These are phyloP conservation scores for Picea glauca DNA, from an alignment of 75 land plant species.

Conservation along the genomic window DNA sequence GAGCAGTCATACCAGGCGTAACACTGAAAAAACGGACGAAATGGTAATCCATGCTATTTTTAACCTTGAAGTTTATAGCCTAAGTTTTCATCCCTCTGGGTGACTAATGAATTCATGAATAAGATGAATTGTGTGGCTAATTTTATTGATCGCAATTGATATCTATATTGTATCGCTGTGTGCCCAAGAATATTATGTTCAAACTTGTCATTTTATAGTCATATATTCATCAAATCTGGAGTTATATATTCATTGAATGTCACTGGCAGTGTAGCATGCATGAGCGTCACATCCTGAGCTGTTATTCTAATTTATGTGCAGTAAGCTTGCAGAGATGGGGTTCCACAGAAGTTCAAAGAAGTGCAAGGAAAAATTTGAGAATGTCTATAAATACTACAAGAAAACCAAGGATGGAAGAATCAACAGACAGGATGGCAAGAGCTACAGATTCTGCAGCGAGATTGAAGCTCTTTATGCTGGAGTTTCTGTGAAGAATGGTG, in stretches of 20 bases:
- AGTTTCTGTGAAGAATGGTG: not conserved
- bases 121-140: too few species aligned
- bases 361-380: constrained; percentile 44
- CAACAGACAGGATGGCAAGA: constrained; percentile 22
- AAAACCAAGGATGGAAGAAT: constrained; percentile 36
- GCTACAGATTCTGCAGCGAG: constrained; percentile 21
- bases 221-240: not conserved
- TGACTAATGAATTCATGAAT: too few species aligned
- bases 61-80: too few species aligned
- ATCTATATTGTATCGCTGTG: not conserved
- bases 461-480: constrained; percentile 20
- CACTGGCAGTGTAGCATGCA: not conserved
- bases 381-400: constrained; percentile 48
- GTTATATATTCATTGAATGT: not conserved
- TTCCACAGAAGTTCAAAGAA: constrained; percentile 33
- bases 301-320: constrained; percentile 7
- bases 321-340: constrained; percentile 27
- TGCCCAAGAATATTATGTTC: too few species aligned
- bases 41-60: too few species aligned
- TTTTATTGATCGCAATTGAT: too few species aligned
- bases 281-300: not conserved
- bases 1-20: too few species aligned
- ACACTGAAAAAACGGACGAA: too few species aligned
- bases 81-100: too few species aligned
- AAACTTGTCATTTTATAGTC: not conserved